Evolutionary conservation across 2,329 filamentous ascomycete species (phyloP), one percentile per base, ranked within the genome.

Genomic region (Claviceps quebecensis): DNA sequence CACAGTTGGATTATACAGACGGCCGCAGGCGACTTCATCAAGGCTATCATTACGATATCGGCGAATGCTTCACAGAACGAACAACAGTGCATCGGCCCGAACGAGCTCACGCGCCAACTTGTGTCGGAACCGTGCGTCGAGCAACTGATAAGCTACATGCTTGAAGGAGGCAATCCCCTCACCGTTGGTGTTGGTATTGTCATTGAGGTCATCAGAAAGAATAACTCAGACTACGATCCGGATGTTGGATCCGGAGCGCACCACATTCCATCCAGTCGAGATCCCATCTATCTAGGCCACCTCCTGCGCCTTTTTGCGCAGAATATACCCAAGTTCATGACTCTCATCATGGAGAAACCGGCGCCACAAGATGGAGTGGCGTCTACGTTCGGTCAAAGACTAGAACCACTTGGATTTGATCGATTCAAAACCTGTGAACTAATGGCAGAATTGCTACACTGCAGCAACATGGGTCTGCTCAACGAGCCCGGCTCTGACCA

Each of bases 381-480:
- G 59, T 91, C 89, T 2, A 93, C 93, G 0, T 98, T 95, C 72
- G 90, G 90, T 49, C 80, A 83, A 45, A 87, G 85, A 65, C 90
- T 98, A 49, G 89, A 97, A 66, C 91, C 93, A 4, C 76, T 98
- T 9, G 93, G 93, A 2, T 98, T 98, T 63, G 93, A 98, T 67
- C 79, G 93, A 19, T 98, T 98, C 74, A 98, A 98, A 73, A 97
- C 93, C 0, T 98, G 93, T 67, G 93, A 98, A 68, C 75, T 98
- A 54, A 97, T 98, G 93, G 93, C 93, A 1, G 93, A 98, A 67
- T 74, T 98, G 45, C 71, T 98, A 40, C 93, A 98, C 67, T 98
- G 93, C 69, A 97, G 91, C 66, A 98, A 98, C 65, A 98, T 98
- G 93, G 90, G 87, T 5, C 73, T 98, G 38, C 72, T 98, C 57